Evolutionary conservation across 208 protist genomes (phyloP).

Genomic region (Trypanosoma lewisi): DNA sequence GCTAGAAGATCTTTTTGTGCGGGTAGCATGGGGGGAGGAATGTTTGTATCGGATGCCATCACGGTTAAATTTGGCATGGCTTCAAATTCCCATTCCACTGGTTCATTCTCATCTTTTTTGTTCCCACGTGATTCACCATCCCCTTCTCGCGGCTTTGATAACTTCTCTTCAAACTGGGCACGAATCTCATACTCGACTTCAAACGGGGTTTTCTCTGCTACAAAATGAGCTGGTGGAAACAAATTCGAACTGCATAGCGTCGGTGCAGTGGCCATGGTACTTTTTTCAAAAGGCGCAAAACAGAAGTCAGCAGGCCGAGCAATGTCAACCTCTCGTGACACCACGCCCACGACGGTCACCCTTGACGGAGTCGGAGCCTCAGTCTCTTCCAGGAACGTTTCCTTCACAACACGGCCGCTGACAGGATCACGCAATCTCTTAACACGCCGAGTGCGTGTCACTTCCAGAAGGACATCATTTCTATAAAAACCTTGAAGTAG

Average conservation of each 20-base stretch:
- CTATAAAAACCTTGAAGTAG: slow-evolving; percentile 64
- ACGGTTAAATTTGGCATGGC: slow-evolving; percentile 37
- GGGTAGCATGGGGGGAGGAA: slow-evolving; percentile 35
- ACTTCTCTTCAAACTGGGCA: background rate
- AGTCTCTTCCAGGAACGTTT: slow-evolving; percentile 28
- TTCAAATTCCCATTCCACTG: slow-evolving; percentile 25
- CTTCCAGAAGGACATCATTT: slow-evolving; percentile 71
- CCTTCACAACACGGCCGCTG: slow-evolving; percentile 51
- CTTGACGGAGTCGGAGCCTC: background rate
- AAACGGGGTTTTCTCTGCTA: slow-evolving; percentile 36
- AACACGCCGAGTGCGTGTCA: slow-evolving; percentile 39
- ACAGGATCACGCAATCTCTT: slow-evolving; percentile 42
- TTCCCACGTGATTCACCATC: background rate
- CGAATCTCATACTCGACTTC: slow-evolving; percentile 50
- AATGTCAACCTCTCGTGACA: slow-evolving; percentile 72
- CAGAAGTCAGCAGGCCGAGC: slow-evolving; percentile 73
- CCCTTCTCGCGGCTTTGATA: background rate
- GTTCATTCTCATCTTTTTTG: slow-evolving; percentile 2
- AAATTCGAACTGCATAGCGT: slow-evolving; percentile 45
- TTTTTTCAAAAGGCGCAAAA: slow-evolving; percentile 47
- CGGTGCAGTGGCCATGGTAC: slow-evolving; percentile 31
- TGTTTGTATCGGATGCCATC: slow-evolving; percentile 24
- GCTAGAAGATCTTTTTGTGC: slow-evolving; percentile 28
- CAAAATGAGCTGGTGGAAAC: slow-evolving; percentile 62
- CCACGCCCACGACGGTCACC: slow-evolving; percentile 63